Percentiles rank a stretch among this genome's conserved stretches.
Conservation (phyloP, 2,329 filamentous ascomycete genomes). For the Colletotrichum sp. region DNA sequence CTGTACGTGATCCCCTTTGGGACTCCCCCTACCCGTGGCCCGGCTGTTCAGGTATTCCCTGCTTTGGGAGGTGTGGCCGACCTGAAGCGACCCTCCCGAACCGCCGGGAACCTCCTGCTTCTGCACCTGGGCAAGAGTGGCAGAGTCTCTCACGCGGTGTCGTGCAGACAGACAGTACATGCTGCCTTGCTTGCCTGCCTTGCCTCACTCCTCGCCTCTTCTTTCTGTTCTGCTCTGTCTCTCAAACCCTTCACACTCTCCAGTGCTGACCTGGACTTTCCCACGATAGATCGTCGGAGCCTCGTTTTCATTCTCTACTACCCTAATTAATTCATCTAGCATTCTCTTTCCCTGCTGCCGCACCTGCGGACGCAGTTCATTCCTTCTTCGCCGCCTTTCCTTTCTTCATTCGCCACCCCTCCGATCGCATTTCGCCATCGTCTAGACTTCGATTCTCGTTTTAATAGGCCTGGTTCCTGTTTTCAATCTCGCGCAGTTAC, state of each 20-base stretch:
- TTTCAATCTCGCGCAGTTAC: conserved; percentile 13
- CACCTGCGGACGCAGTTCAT: background rate
- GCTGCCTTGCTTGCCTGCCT: conserved; percentile 15
- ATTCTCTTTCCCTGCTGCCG: background rate
- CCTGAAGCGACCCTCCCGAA: conserved; percentile 27
- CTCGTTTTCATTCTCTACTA: conserved; percentile 1
- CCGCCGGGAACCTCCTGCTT: conserved; percentile 24
- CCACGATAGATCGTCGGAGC: conserved; percentile 9
- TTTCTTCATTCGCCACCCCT: conserved; percentile 1
- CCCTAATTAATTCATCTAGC: conserved; percentile 15
- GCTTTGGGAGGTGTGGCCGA: conserved; percentile 24
- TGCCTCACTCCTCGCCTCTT: conserved; percentile 14
- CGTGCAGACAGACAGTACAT: conserved; percentile 8
- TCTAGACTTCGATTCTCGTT: conserved; percentile 19
- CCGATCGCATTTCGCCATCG: background rate
- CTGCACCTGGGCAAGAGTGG: conserved; percentile 29
- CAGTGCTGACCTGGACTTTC: conserved; percentile 6
- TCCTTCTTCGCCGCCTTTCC: conserved; percentile 14
- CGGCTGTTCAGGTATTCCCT: conserved; percentile 34
- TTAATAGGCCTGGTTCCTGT: conserved; percentile 21
- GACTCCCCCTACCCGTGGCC: conserved; percentile 34
- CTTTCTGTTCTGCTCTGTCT: background rate
- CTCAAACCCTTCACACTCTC: background rate
- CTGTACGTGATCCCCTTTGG: conserved; percentile 43
- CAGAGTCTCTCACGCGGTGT: background rate